These are phyloP conservation scores for Carex arenaria DNA, from an alignment of 202 grass and related monocot species.

Conservation along the genomic window DNA sequence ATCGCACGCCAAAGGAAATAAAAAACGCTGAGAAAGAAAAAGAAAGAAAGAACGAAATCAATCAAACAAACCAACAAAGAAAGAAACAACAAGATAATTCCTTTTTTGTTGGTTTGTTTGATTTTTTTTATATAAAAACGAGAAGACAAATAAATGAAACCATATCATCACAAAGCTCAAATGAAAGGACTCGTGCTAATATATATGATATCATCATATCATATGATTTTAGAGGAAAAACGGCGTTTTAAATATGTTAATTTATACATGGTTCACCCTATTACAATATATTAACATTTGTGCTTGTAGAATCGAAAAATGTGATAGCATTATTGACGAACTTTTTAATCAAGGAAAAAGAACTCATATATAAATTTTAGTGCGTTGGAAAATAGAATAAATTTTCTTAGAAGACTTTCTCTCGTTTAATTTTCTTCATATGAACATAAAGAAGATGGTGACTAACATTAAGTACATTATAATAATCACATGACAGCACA, in stretches of 20 bases:
- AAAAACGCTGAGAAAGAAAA: neutral
- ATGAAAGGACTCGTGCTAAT: too few relatives aligned
- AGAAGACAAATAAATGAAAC: neutral
- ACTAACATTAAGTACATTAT: conserved; percentile 12
- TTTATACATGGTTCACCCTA: too few relatives aligned
- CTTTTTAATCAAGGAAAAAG: neutral
- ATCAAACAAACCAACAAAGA: neutral
- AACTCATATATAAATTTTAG: neutral
- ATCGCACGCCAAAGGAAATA: neutral
- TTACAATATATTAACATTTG: too few relatives aligned
- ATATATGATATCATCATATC: too few relatives aligned
- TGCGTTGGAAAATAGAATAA: too few relatives aligned
- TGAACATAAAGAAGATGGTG: conserved; percentile 2
- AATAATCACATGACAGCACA: conserved; percentile 75
- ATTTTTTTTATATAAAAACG: neutral
- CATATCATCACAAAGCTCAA: neutral
- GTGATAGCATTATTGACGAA: too few relatives aligned
- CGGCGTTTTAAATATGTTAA: too few relatives aligned
- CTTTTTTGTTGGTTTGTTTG: too few relatives aligned
- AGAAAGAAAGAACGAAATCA: neutral
- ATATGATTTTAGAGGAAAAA: too few relatives aligned
- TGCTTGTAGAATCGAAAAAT: too few relatives aligned
- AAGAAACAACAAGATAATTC: too few relatives aligned
- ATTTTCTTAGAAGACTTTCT: too few relatives aligned
- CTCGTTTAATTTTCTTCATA: conserved; percentile 14